Evolutionary conservation across 768 basidiomycete genomes (phyloP), one percentile per base, ranked within the genome.

Genomic region (Mycena chlorophos): DNA sequence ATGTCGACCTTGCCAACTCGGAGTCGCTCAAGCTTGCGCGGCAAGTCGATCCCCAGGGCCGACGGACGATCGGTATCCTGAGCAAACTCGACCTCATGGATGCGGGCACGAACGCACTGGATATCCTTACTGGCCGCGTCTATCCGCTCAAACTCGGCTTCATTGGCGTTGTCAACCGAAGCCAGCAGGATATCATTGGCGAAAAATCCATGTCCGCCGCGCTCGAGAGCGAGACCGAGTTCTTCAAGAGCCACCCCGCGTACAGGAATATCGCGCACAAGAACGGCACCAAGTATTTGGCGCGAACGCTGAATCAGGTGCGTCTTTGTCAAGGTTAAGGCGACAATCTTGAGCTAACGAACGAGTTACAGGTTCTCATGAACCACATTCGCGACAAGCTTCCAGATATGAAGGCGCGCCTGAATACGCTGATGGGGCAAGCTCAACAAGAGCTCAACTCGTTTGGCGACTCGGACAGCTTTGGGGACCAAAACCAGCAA

Each of bases 81-180:
- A 96, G 96, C 14, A 99, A 99, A 72, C 84, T 98, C 29, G 97
- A 99, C 73, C 81, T 99, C 43, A 99, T 99, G 97, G 97, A 98
- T 65, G 95, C 95, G 5, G 97, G 97, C 26, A 99, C 97, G 30
- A 98, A 99, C 69, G 97, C 97, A 20, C 75, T 95, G 30, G 96
- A 99, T 71, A 87, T 98, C 62, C 82, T 98, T 31, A 98, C 93
- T 0, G 97, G 97, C 37, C 89, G 96, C 56, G 91, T 98, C 40
- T 99, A 99, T 72, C 97, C 97, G 28, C 84, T 99, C 59, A 98
- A 98, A 71, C 82, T 99, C 12, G 97, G 97, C 42, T 99, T 99
- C 72, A 95, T 98, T 61, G 97, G 97, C 19, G 89, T 98, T 13
- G 97, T 99, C 55, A 97, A 97, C 68, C 87, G 97, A 53, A 95